Percentiles rank a stretch among this genome's conserved stretches.
These are phyloP conservation scores for Avena eriantha DNA, from an alignment of 176 grass and related monocot genomes.

Conservation along the genomic window DNA sequence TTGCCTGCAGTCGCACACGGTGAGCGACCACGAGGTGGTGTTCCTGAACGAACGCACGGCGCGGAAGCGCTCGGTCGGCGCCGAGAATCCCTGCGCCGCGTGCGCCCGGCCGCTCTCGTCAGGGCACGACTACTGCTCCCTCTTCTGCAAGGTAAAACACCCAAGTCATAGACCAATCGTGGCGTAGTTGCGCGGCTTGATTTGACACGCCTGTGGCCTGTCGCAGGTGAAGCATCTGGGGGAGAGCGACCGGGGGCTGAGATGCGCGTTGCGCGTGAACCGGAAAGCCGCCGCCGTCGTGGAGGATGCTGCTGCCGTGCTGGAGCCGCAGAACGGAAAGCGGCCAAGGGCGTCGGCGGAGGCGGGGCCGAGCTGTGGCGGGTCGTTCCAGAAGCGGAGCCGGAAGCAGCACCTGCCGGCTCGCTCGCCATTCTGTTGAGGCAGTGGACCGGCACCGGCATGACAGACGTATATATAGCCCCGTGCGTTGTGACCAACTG, in stretches of 20 bases:
- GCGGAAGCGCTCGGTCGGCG: conserved; percentile 44
- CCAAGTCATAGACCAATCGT: no score
- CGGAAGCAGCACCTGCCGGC: conserved; percentile 48
- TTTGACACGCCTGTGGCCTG: not conserved
- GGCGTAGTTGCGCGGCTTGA: not conserved
- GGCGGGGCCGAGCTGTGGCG: conserved; percentile 34
- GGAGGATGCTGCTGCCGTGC: not conserved
- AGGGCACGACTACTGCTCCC: conserved; percentile 44
- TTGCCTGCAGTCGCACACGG: conserved; percentile 48
- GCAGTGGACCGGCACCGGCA: not conserved
- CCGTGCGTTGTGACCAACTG: no score
- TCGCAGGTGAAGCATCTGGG: conserved; percentile 49
- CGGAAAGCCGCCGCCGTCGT: not conserved
- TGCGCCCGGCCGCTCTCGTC: conserved; percentile 42
- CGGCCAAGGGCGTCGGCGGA: conserved; percentile 24
- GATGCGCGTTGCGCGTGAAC: conserved; percentile 20
- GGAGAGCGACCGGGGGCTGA: conserved; percentile 47
- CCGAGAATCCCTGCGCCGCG: conserved; percentile 48
- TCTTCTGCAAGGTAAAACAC: conserved; percentile 55
- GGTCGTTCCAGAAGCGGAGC: conserved; percentile 46
- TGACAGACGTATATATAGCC: not conserved
- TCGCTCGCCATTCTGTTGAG: conserved; percentile 45
- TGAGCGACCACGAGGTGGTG: conserved; percentile 64
- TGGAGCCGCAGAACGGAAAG: conserved; percentile 29
- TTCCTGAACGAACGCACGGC: conserved; percentile 63